Percentiles rank a stretch among this genome's conserved stretches.
phyloP scores from a whole-genome alignment of 2,329 filamentous ascomycete genomes.

The Botrytis tulipae region DNA sequence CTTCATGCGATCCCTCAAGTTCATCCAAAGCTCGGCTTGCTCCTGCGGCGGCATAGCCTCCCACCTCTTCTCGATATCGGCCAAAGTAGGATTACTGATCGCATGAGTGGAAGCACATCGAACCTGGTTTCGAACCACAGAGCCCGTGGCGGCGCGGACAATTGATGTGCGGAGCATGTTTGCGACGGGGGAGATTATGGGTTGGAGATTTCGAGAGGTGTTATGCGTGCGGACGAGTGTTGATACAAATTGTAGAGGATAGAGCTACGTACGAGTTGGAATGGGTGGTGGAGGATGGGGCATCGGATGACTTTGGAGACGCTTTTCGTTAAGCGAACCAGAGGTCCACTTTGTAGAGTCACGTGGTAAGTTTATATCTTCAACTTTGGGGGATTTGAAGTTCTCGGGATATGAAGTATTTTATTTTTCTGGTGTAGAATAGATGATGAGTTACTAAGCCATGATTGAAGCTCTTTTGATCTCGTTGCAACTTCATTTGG shows the following conservation, averaged over 20 bases:
- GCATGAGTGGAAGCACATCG: conserved; percentile 61
- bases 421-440: neutral
- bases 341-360: conserved; percentile 16
- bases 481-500: conserved; percentile 6
- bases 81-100: conserved; percentile 95
- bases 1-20: conserved; percentile 98
- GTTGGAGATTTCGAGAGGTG: conserved; percentile 16
- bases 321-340: conserved; percentile 22
- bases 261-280: conserved; percentile 1
- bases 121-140: conserved; percentile 18
- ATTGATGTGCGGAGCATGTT: conserved; percentile 29
- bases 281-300: conserved; percentile 10
- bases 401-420: neutral
- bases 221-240: neutral
- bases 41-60: conserved; percentile 96
- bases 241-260: conserved; percentile 11
- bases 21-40: conserved; percentile 99
- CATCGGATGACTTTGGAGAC: conserved; percentile 20
- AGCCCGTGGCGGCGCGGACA: conserved; percentile 21
- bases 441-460: neutral
- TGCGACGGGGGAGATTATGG: neutral
- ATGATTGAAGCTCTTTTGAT: conserved; percentile 5
- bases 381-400: neutral
- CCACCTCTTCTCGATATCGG: conserved; percentile 99
- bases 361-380: conserved; percentile 14